These are phyloP conservation scores for Hanseniaspora nectarophila DNA, from an alignment of 805 yeast species.

Conservation along the genomic window DNA sequence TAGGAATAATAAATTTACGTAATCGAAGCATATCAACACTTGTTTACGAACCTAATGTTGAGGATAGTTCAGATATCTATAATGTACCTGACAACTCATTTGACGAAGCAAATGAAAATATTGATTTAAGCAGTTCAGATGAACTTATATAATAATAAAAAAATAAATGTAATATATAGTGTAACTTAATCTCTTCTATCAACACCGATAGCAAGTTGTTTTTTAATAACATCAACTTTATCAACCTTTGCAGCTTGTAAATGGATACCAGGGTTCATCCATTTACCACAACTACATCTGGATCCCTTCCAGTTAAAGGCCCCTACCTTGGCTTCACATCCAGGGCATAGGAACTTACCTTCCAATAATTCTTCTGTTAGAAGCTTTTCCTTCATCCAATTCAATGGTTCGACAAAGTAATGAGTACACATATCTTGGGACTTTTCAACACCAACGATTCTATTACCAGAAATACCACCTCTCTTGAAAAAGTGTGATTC, in stretches of 20 bases:
- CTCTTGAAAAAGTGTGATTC: conserved; percentile 56
- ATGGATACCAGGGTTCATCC: conserved; percentile 90
- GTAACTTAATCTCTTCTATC: conserved; percentile 11
- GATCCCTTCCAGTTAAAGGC: conserved; percentile 92
- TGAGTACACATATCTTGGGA: conserved; percentile 66
- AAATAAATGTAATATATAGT: neutral
- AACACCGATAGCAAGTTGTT: conserved; percentile 14
- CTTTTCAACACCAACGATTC: conserved; percentile 46
- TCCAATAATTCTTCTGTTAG: conserved; percentile 58
- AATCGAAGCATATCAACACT: neutral
- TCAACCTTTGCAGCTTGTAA: conserved; percentile 74
- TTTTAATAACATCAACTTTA: conserved; percentile 31
- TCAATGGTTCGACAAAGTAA: conserved; percentile 73
- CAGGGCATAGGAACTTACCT: conserved; percentile 78
- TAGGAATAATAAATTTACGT: conserved; percentile 8
- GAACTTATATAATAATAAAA: neutral
- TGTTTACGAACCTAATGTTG: too few species aligned
- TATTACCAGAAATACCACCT: conserved; percentile 43
- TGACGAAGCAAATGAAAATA: neutral
- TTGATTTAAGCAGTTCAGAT: neutral
- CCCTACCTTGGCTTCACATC: conserved; percentile 76
- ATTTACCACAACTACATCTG: conserved; percentile 84
- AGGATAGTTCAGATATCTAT: neutral
- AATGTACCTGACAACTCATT: neutral
- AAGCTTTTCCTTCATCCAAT: conserved; percentile 82